phyloP scores from a whole-genome alignment of 2,329 filamentous ascomycete species.

The Pseudogymnoascus sp. region DNA sequence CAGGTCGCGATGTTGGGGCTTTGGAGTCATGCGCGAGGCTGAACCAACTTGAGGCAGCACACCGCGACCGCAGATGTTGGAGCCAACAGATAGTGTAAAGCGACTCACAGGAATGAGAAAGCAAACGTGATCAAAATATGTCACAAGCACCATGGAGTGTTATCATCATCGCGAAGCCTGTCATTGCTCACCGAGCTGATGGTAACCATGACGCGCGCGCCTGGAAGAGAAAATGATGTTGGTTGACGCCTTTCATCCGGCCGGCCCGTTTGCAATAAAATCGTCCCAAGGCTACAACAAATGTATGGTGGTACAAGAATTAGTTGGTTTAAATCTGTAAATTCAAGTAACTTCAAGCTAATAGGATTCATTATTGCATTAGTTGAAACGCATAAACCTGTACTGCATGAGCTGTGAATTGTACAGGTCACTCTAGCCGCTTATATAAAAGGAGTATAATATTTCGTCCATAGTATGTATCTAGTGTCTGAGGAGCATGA shows the following conservation, averaged over 20 bases:
- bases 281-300: neutral
- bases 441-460: no score
- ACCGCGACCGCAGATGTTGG: neutral
- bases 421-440: no score
- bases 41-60: slow-evolving; percentile 1
- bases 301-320: no score
- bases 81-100: neutral
- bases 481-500: no score
- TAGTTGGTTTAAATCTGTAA: no score
- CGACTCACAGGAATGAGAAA: neutral
- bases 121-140: neutral
- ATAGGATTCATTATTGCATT: no score
- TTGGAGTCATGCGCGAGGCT: neutral
- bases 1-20: neutral
- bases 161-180: neutral
- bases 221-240: neutral
- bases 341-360: no score
- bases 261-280: neutral
- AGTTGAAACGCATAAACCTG: no score
- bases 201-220: neutral
- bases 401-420: no score
- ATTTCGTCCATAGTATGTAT: no score
- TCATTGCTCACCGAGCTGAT: neutral
- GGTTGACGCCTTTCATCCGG: neutral
- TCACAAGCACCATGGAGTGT: neutral